These are phyloP conservation scores for Tricholomella constricta DNA, from an alignment of 768 basidiomycete species.

Conservation along the genomic window DNA sequence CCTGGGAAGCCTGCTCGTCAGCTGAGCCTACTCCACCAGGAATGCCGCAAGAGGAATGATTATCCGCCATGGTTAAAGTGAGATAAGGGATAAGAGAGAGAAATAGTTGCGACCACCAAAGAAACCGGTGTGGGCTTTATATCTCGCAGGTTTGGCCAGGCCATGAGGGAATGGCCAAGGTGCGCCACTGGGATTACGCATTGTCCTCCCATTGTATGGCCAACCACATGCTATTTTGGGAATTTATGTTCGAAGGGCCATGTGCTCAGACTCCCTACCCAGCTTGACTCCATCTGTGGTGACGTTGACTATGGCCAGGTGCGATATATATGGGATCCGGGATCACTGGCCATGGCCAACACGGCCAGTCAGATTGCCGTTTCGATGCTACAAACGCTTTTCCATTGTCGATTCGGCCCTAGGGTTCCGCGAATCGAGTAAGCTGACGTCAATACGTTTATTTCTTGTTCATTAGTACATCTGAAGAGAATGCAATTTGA, in stretches of 20 bases:
- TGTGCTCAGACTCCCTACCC: too few species aligned
- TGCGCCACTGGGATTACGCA: neutral
- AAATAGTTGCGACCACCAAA: neutral
- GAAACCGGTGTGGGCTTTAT: neutral
- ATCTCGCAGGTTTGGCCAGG: neutral
- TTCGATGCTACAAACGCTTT: too few species aligned
- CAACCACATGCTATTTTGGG: neutral
- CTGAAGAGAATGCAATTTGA: too few species aligned
- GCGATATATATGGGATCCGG: neutral
- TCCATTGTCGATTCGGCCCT: too few species aligned
- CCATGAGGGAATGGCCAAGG: neutral
- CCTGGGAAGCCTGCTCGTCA: neutral
- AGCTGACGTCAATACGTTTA: too few species aligned
- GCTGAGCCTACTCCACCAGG: too few species aligned
- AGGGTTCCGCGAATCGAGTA: too few species aligned
- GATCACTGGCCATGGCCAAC: too few species aligned
- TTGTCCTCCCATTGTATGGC: neutral
- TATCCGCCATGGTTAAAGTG: too few species aligned
- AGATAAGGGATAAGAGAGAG: neutral
- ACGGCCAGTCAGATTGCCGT: too few species aligned
- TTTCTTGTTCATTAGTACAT: too few species aligned
- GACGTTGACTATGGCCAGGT: neutral
- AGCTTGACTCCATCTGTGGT: neutral
- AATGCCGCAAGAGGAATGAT: too few species aligned
- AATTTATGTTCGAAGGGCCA: neutral